Conservation (phyloP, 768 basidiomycete genomes). For the Wakefieldia striispora region DNA sequence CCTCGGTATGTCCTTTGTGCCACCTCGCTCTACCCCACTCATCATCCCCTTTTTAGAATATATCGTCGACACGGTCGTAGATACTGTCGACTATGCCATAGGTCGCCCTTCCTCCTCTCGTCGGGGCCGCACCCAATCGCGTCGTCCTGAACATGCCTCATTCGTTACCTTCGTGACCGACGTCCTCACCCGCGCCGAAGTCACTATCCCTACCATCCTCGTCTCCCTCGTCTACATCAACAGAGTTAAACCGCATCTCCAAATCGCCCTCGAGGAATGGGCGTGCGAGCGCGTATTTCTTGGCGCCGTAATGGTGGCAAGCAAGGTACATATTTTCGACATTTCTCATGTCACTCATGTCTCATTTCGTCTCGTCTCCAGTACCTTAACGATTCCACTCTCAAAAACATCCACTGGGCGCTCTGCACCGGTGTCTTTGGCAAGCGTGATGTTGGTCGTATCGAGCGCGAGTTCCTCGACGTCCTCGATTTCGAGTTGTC, state of each 20-base stretch:
- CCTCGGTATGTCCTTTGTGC: conserved; percentile 51
- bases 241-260: conserved; percentile 73
- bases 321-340: conserved; percentile 54
- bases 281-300: conserved; percentile 89
- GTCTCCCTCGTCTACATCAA: conserved; percentile 74
- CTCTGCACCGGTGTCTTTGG: conserved; percentile 82
- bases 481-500: conserved; percentile 75
- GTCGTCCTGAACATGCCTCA: conserved; percentile 50
- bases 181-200: conserved; percentile 71
- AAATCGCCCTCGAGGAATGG: conserved; percentile 81
- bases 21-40: not conserved
- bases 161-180: conserved; percentile 67
- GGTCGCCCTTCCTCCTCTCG: conserved; percentile 58
- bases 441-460: conserved; percentile 76
- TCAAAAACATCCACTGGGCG: conserved; percentile 91
- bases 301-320: conserved; percentile 83
- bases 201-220: conserved; percentile 66
- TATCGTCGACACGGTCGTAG: conserved; percentile 63
- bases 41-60: conserved; percentile 48
- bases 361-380: conserved; percentile 25
- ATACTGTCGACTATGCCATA: conserved; percentile 76
- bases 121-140: conserved; percentile 46
- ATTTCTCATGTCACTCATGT: conserved; percentile 13
- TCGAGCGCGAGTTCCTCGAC: conserved; percentile 79
- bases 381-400: conserved; percentile 86